Base-by-base conservation (phyloP, 2,329 filamentous ascomycete genomes). In the Cladobotryum mycophilum region DNA sequence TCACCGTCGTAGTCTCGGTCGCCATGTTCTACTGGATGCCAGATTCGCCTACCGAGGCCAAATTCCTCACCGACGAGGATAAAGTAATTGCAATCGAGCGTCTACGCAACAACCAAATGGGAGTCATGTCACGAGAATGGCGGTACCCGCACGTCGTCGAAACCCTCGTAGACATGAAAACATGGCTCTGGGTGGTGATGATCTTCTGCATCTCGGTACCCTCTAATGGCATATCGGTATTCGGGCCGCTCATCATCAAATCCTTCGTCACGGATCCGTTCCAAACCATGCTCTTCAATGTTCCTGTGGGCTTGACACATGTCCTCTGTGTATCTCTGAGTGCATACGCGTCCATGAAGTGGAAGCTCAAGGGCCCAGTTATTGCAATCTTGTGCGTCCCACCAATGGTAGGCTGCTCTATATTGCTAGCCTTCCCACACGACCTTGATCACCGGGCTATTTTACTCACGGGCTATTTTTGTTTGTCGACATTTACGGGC, bases 281-380 rank as follows among this genome's bases (percentile, higher is more conserved):
- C 48, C 66, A 74, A 14, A 80, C 80, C 0, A 81, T 82, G 45
- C 64, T 82, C 0, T 79, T 82, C 66, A 82, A 82, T 53, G 80
- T 83, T 42, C 79, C 78, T 0, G 79, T 83, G 45, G 80, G 81
- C 1, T 68, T 76, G 0, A 79, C 81, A 0, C 81, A 85, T 56
- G 72, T 84, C 18, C 66, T 83, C 15, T 74, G 77, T 0, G 84
- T 80, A 1, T 70, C 82, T 41, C 75, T 73, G 4, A 78, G 79
- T 13, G 79, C 80, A 1, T 80, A 72, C 57, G 60, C 79, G 1
- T 78, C 80, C 0, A 81, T 79, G 25, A 66, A 66, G 22, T 70
- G 74, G 58, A 81, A 79, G 58, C 72, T 73, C 58, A 84, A 84
- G 58, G 76, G 76, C 0, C 76, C 78, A 0, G 73, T 84, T 1